Evolutionary conservation across 2,329 filamentous ascomycete species (phyloP).

Genomic region (Geosmithia morbida): DNA sequence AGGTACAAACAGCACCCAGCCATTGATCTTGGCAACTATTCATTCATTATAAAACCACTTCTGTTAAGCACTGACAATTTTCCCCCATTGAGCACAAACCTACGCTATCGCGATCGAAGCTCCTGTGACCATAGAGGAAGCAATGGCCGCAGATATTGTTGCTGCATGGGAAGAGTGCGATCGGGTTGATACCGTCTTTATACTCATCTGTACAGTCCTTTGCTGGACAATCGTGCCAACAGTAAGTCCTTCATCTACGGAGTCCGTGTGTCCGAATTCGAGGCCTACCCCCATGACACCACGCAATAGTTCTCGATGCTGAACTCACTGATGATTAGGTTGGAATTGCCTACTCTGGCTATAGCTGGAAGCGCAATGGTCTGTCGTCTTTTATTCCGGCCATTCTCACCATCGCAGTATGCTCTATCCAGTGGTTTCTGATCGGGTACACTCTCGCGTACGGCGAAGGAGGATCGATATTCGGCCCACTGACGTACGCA

Average conservation of each 20-base stretch:
- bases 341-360: conserved; percentile 6
- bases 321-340: background rate
- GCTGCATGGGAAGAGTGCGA: conserved; percentile 5
- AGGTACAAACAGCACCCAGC: no score
- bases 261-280: no score
- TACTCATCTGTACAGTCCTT: conserved; percentile 7
- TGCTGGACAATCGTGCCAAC: conserved; percentile 8
- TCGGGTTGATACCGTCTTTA: conserved; percentile 6
- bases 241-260: background rate
- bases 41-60: no score
- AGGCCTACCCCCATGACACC: no score
- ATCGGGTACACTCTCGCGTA: conserved; percentile 7
- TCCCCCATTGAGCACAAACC: no score
- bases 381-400: conserved; percentile 5
- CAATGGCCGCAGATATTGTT: background rate
- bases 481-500: conserved; percentile 4
- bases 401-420: conserved; percentile 6
- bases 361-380: conserved; percentile 6
- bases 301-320: no score
- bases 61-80: no score
- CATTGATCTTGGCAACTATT: no score
- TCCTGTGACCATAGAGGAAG: background rate
- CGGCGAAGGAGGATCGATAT: conserved; percentile 5
- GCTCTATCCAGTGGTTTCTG: conserved; percentile 7
- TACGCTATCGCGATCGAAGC: no score